phyloP scores from a whole-genome alignment of 129 eudicot species.

The Flaveria brownii region DNA sequence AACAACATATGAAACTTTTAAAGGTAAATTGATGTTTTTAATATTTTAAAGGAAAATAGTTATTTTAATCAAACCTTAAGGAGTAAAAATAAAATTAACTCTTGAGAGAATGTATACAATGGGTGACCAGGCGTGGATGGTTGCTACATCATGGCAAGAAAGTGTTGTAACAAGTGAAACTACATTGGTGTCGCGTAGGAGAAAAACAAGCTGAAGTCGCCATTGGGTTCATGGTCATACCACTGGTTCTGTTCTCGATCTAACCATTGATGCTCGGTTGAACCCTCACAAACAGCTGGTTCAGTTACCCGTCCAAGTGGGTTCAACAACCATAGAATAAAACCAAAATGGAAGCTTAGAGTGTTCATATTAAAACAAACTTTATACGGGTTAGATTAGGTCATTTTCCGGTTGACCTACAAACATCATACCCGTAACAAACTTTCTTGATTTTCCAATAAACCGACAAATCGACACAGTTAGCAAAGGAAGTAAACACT shows the following conservation, averaged over 20 bases:
- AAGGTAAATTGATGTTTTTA: too few species aligned
- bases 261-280: neutral
- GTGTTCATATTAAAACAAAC: neutral
- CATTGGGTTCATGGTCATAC: neutral
- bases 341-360: neutral
- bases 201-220: too few species aligned
- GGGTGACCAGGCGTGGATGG: too few species aligned
- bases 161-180: too few species aligned
- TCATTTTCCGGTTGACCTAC: neutral
- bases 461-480: constrained; percentile 3
- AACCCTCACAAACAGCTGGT: neutral
- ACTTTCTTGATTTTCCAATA: neutral
- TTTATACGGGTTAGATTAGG: neutral
- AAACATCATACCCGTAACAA: neutral
- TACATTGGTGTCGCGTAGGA: too few species aligned
- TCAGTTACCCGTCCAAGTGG: neutral
- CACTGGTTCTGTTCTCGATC: neutral
- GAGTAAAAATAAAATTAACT: too few species aligned
- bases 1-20: too few species aligned
- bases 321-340: neutral
- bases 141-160: too few species aligned
- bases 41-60: too few species aligned
- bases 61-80: too few species aligned
- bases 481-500: neutral
- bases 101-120: too few species aligned